A percentile compares a stretch with the other conserved stretches of the same genome.
Evolutionary conservation across 139 green algal genomes (phyloP).

Genomic region (Micractinium conductrix): DNA sequence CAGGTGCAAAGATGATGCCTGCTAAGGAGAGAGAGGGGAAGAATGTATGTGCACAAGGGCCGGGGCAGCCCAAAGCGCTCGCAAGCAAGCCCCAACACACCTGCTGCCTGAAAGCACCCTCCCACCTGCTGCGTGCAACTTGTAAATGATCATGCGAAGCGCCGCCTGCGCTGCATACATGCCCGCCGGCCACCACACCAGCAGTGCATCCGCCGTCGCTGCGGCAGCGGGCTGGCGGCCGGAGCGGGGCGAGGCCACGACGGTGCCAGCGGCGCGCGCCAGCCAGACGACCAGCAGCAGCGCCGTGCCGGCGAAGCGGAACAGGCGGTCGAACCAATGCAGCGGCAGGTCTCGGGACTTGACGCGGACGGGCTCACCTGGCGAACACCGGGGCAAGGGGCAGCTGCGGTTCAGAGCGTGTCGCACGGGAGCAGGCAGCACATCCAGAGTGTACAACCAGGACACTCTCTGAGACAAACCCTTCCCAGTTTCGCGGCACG

Average conservation of each 20-base stretch:
- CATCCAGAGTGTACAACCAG: background rate
- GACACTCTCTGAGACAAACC: too few species aligned
- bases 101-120: too few species aligned
- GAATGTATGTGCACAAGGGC: too few species aligned
- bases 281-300: constrained; percentile 31
- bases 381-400: background rate
- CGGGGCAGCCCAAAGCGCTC: too few species aligned
- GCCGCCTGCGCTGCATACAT: constrained; percentile 25
- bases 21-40: too few species aligned
- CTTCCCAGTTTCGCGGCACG: too few species aligned
- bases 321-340: constrained; percentile 33
- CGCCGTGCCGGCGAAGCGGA: constrained; percentile 4
- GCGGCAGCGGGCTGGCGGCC: background rate
- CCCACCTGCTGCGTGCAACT: constrained; percentile 26
- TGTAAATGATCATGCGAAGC: constrained; percentile 17
- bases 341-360: constrained; percentile 31
- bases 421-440: background rate
- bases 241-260: background rate
- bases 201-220: background rate
- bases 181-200: constrained; percentile 11
- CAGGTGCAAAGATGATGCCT: constrained; percentile 24
- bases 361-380: constrained; percentile 25
- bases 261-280: background rate
- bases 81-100: too few species aligned
- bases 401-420: background rate